Evolutionary conservation across 257 asterid species (phyloP).

Genomic region (Nicotiana sylvestris): DNA sequence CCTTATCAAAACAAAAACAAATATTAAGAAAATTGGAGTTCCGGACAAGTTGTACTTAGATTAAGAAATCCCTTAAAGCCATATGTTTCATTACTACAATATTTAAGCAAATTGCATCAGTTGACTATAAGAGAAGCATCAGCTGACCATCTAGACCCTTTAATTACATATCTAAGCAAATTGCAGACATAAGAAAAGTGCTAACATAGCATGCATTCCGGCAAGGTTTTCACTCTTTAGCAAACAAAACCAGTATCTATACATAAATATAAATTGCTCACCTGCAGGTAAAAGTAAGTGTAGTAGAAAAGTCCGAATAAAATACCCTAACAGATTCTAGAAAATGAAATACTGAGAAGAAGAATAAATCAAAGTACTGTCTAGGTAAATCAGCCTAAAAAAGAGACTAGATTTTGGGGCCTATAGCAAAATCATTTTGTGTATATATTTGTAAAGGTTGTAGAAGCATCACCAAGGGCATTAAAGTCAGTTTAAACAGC

Average conservation of each 20-base stretch:
- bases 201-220: background rate
- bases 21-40: background rate
- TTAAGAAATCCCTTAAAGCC: background rate
- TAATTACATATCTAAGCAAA: background rate
- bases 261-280: background rate
- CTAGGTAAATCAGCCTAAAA: background rate
- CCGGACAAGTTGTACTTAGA: background rate
- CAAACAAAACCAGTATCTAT: background rate
- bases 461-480: slow-evolving; percentile 1
- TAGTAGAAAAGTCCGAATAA: background rate
- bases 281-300: background rate
- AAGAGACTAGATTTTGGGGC: background rate
- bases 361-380: background rate
- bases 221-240: background rate
- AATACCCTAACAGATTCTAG: background rate
- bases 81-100: background rate
- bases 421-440: background rate
- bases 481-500: background rate
- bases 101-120: background rate
- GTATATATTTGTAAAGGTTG: background rate
- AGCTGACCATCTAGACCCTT: background rate
- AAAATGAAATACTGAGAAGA: background rate
- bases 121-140: no score
- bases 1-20: background rate
- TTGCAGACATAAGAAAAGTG: background rate